A percentile compares a stretch with the other conserved stretches of the same genome.
phyloP scores from a whole-genome alignment of 345 rosid genomes.

The Murraya paniculata region DNA sequence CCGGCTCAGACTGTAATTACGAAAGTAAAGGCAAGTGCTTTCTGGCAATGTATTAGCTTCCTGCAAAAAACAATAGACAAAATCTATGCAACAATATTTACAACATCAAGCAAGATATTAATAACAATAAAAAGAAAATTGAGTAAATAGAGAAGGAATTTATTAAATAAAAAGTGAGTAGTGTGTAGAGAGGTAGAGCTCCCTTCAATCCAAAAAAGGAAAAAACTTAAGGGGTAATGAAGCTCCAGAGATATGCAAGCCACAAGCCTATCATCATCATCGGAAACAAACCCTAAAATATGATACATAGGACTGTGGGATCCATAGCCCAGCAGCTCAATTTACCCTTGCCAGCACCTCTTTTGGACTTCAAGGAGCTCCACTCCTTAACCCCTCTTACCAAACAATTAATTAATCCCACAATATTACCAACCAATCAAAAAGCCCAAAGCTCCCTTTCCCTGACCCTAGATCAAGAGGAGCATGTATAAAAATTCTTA shows the following conservation, averaged over 20 bases:
- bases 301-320: slow-evolving; percentile 59
- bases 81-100: background rate
- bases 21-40: too few relatives aligned
- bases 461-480: background rate
- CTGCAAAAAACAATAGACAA: background rate
- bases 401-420: background rate
- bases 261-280: slow-evolving; percentile 59
- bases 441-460: background rate
- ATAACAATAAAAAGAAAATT: fast-evolving
- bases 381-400: slow-evolving; percentile 15
- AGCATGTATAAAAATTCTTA: background rate
- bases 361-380: slow-evolving; percentile 96
- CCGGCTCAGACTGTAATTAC: background rate
- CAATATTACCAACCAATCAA: background rate
- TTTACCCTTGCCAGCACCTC: slow-evolving; percentile 55
- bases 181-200: slow-evolving; percentile 54
- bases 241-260: slow-evolving; percentile 96
- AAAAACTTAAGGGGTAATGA: slow-evolving; percentile 31
- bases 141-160: background rate
- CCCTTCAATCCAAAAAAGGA: slow-evolving; percentile 97
- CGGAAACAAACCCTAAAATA: background rate
- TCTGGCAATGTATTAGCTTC: background rate
- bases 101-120: background rate
- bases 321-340: slow-evolving; percentile 90
- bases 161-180: background rate